A percentile compares a stretch with the other conserved stretches of the same genome.
These are phyloP conservation scores for Ramaria sp. DNA, from an alignment of 768 basidiomycete species.

Conservation along the genomic window DNA sequence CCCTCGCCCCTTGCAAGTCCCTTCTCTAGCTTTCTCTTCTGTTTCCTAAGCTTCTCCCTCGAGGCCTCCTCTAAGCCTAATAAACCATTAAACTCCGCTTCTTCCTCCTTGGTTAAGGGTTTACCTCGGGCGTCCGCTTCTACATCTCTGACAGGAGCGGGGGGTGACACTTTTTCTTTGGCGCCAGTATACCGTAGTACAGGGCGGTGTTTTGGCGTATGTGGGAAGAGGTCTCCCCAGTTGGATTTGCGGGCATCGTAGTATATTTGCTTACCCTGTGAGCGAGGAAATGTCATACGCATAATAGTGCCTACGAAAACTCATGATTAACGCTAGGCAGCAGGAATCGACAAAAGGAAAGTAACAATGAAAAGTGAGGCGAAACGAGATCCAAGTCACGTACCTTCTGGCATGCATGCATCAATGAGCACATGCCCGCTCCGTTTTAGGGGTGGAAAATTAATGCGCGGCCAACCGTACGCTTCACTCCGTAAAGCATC, in stretches of 20 bases:
- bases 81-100: too few relatives aligned
- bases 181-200: slow-evolving; percentile 43
- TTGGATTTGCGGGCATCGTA: slow-evolving; percentile 89
- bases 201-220: slow-evolving; percentile 67
- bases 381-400: slow-evolving; percentile 13
- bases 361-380: neutral
- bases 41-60: neutral
- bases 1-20: neutral
- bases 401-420: slow-evolving; percentile 75
- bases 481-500: slow-evolving; percentile 59
- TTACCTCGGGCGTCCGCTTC: too few relatives aligned
- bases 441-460: slow-evolving; percentile 86
- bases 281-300: slow-evolving; percentile 83
- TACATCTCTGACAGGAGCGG: too few relatives aligned
- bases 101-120: too few relatives aligned
- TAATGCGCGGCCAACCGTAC: slow-evolving; percentile 81
- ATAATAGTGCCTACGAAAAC: slow-evolving; percentile 69
- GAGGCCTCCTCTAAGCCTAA: too few relatives aligned
- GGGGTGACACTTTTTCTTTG: too few relatives aligned
- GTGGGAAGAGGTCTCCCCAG: slow-evolving; percentile 97
- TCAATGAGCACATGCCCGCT: slow-evolving; percentile 90
- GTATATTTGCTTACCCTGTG: slow-evolving; percentile 90
- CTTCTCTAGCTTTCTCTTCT: neutral
- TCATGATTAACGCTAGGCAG: neutral
- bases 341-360: neutral